phyloP scores from a whole-genome alignment of 2,329 filamentous ascomycete species.

The Calonectria naviculata region DNA sequence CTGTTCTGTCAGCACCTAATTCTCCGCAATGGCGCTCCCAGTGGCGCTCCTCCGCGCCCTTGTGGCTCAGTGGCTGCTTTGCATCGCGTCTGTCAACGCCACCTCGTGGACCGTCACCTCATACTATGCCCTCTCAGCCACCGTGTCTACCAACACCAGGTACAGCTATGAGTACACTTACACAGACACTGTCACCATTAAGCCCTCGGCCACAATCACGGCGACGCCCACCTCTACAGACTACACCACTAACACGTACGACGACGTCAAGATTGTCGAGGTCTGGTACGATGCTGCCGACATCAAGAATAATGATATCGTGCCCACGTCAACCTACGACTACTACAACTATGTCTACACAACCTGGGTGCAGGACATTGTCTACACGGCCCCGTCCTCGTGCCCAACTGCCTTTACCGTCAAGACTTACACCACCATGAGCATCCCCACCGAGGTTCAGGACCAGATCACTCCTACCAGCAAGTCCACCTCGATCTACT shows the following conservation, averaged over 20 bases:
- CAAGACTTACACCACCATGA: constrained; percentile 12
- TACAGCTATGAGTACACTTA: constrained; percentile 16
- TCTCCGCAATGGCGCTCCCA: not conserved
- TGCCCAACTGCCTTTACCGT: constrained; percentile 44
- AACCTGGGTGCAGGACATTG: constrained; percentile 26
- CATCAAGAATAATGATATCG: constrained; percentile 21
- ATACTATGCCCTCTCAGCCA: constrained; percentile 23
- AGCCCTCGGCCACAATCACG: constrained; percentile 19
- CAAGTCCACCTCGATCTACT: constrained; percentile 6
- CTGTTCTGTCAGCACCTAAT: not conserved
- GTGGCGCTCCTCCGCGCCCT: constrained; percentile 1
- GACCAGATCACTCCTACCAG: constrained; percentile 22
- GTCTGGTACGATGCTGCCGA: constrained; percentile 23
- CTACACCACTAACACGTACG: constrained; percentile 15
- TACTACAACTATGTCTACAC: constrained; percentile 17
- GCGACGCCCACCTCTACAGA: constrained; percentile 10
- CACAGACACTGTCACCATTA: constrained; percentile 22
- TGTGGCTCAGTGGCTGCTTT: constrained; percentile 10
- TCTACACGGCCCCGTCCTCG: constrained; percentile 39
- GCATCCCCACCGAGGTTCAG: not conserved
- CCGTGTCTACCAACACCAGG: constrained; percentile 13
- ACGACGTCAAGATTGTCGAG: constrained; percentile 30
- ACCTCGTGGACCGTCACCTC: constrained; percentile 31
- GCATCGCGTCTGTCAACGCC: not conserved
- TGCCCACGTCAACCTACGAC: constrained; percentile 16